Conservation (phyloP, 106 monocot species). For the Iris macrosiphon region DNA sequence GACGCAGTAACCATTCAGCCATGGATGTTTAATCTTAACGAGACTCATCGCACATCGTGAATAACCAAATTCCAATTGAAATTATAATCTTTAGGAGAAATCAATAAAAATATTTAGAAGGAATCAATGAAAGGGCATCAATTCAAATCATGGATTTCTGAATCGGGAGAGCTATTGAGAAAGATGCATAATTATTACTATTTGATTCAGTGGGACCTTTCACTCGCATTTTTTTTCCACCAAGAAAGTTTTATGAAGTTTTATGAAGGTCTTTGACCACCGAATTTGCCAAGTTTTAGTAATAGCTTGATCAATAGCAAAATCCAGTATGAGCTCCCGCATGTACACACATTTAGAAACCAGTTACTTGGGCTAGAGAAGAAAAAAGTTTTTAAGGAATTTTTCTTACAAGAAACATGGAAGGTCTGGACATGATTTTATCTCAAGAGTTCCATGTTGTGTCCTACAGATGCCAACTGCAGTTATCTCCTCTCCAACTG, state of each 20-base stretch:
- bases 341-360: neutral
- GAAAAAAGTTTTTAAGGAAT: neutral
- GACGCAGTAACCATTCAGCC: neutral
- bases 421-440: constrained; percentile 60
- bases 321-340: neutral
- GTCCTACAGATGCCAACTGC: constrained; percentile 64
- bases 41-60: neutral
- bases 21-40: neutral
- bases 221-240: neutral
- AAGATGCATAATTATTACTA: neutral
- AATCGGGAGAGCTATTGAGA: neutral
- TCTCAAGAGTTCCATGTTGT: constrained; percentile 46
- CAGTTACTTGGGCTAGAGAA: neutral
- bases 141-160: neutral
- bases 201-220: neutral
- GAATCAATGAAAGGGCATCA: neutral
- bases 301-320: too few species aligned
- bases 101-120: neutral
- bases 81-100: neutral
- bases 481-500: constrained; percentile 70
- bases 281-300: too few species aligned
- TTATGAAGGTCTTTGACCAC: neutral
- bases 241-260: neutral
- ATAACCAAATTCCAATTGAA: constrained; percentile 1
- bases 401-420: constrained; percentile 87